Percentiles rank a stretch among this genome's conserved stretches.
phyloP scores from a whole-genome alignment of 2,329 filamentous ascomycete genomes.

The Falciphora oryzae region DNA sequence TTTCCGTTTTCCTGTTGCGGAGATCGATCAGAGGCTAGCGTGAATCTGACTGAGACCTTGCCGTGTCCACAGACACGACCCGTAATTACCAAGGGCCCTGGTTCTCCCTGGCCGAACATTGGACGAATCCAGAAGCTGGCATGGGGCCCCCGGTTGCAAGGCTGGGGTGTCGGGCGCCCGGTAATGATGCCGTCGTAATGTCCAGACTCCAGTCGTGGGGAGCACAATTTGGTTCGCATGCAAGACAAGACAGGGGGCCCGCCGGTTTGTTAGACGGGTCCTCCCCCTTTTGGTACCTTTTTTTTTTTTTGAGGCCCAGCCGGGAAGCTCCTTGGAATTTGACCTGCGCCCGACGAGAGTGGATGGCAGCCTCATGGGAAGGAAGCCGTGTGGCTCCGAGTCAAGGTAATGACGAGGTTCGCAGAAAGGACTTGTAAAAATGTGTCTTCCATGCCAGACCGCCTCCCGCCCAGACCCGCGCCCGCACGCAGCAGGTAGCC shows the following conservation, averaged over 20 bases:
- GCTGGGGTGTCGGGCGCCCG: not conserved
- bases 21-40: constrained; percentile 1
- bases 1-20: not conserved
- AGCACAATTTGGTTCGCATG: not conserved
- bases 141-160: not conserved
- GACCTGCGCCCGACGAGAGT: not conserved
- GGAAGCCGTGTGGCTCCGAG: not conserved
- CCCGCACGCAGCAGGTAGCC: not conserved
- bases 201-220: not conserved
- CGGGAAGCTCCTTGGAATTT: not conserved
- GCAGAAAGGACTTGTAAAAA: not conserved
- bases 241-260: not conserved
- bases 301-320: not conserved
- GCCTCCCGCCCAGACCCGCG: not conserved
- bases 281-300: not conserved
- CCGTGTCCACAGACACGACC: not conserved
- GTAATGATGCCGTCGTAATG: constrained; percentile 1
- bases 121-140: constrained; percentile 1
- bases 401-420: not conserved
- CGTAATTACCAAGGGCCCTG: not conserved
- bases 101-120: not conserved
- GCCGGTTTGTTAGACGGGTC: not conserved
- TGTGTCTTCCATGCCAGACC: not conserved
- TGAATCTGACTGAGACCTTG: not conserved
- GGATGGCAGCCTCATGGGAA: not conserved